Percentiles rank a stretch among this genome's conserved stretches.
Evolutionary conservation across 2,329 filamentous ascomycete species (phyloP).

Genomic region (Phoma sp.): DNA sequence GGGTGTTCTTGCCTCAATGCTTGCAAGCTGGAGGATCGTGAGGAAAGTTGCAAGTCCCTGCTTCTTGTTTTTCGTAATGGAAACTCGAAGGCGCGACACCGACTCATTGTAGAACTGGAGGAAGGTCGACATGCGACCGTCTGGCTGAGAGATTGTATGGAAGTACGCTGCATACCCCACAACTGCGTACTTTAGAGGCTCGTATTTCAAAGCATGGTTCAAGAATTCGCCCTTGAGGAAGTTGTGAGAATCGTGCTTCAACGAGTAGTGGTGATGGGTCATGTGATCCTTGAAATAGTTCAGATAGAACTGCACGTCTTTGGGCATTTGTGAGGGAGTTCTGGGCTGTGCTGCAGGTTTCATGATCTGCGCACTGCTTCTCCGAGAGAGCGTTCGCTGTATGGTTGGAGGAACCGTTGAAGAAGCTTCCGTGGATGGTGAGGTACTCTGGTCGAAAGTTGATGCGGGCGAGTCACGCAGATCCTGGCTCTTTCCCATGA

Average conservation of each 20-base stretch:
- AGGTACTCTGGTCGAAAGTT: slow-evolving; percentile 56
- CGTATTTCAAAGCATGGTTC: slow-evolving; percentile 74
- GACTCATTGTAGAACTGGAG: slow-evolving; percentile 90
- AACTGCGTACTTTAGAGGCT: slow-evolving; percentile 83
- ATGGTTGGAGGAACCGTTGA: slow-evolving; percentile 34
- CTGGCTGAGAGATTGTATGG: slow-evolving; percentile 71
- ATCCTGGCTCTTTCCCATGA: slow-evolving; percentile 29
- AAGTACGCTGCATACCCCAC: slow-evolving; percentile 91
- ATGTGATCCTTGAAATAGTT: slow-evolving; percentile 79
- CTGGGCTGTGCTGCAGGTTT: slow-evolving; percentile 14
- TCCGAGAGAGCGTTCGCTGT: slow-evolving; percentile 42
- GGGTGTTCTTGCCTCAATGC: slow-evolving; percentile 75
- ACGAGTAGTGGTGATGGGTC: slow-evolving; percentile 80
- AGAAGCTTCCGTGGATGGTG: slow-evolving; percentile 60
- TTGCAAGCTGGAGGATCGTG: slow-evolving; percentile 89
- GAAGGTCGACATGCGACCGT: slow-evolving; percentile 80
- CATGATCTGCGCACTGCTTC: slow-evolving; percentile 40
- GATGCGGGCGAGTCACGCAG: slow-evolving; percentile 47
- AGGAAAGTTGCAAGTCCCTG: slow-evolving; percentile 77
- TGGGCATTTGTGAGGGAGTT: slow-evolving; percentile 54
- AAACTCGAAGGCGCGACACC: slow-evolving; percentile 75
- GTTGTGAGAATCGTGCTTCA: slow-evolving; percentile 71
- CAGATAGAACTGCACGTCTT: slow-evolving; percentile 79
- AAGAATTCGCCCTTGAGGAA: slow-evolving; percentile 78
- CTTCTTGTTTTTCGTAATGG: slow-evolving; percentile 72